These are phyloP conservation scores for Nothophoma quercina DNA, from an alignment of 2,329 filamentous ascomycete species.

Conservation along the genomic window DNA sequence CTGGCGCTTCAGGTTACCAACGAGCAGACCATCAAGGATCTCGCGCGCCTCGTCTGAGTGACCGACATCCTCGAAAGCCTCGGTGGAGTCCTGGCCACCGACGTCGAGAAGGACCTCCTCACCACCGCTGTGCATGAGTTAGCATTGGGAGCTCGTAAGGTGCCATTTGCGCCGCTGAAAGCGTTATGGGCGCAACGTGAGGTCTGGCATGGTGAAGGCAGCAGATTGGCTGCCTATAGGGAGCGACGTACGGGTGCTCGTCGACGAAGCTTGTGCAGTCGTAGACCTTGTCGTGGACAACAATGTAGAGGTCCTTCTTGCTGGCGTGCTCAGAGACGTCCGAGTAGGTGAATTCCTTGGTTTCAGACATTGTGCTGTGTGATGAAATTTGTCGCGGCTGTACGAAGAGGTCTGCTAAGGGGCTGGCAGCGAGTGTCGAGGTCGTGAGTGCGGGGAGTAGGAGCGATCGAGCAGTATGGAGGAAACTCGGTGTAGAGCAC, in stretches of 20 bases:
- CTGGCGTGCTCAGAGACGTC: slow-evolving; percentile 51
- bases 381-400: slow-evolving; percentile 4
- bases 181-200: not conserved
- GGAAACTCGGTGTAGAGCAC: slow-evolving; percentile 22
- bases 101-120: slow-evolving; percentile 98
- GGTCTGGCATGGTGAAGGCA: not conserved
- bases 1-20: slow-evolving; percentile 49
- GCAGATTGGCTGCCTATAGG: not conserved
- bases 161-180: not conserved
- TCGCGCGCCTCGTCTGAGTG: slow-evolving; percentile 98
- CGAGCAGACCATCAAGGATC: slow-evolving; percentile 70
- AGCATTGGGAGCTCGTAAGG: not conserved
- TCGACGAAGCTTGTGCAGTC: slow-evolving; percentile 87
- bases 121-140: slow-evolving; percentile 73
- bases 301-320: slow-evolving; percentile 92
- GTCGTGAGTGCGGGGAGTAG: slow-evolving; percentile 2
- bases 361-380: slow-evolving; percentile 41
- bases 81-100: slow-evolving; percentile 92
- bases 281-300: slow-evolving; percentile 98
- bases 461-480: not conserved
- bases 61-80: slow-evolving; percentile 98
- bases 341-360: slow-evolving; percentile 52
- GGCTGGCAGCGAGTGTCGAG: slow-evolving; percentile 2
- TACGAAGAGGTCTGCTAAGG: not conserved
- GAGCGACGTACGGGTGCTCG: slow-evolving; percentile 82